phyloP scores from a whole-genome alignment of 306 rosid species.

The Corylus heterophylla region DNA sequence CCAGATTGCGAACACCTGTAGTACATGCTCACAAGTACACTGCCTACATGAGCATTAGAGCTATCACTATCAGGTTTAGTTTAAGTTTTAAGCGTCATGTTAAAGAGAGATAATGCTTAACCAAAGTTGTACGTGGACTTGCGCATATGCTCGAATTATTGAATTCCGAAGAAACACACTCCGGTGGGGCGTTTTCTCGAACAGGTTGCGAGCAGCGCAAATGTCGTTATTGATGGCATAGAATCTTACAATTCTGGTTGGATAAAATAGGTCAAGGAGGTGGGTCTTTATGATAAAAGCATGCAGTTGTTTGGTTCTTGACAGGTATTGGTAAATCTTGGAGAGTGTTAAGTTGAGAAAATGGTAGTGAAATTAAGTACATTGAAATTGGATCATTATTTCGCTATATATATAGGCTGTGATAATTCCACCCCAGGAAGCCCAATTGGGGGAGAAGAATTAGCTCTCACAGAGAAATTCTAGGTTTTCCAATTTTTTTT shows the following conservation, averaged over 20 bases:
- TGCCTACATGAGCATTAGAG: conserved; percentile 57
- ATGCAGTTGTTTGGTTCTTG: conserved; percentile 58
- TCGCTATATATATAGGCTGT: neutral
- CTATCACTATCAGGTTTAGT: conserved; percentile 50
- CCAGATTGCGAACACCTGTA: conserved; percentile 36
- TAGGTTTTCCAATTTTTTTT: too few species aligned
- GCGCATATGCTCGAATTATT: neutral
- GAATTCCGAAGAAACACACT: conserved; percentile 70
- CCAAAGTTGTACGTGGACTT: conserved; percentile 44
- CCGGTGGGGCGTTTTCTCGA: conserved; percentile 55
- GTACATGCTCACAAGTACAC: conserved; percentile 83
- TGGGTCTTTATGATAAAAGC: conserved; percentile 56
- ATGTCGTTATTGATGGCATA: conserved; percentile 51
- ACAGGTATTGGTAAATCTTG: conserved; percentile 44
- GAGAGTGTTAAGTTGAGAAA: conserved; percentile 51
- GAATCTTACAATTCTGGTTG: conserved; percentile 56
- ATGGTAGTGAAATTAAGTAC: conserved; percentile 29
- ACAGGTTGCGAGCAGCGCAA: conserved; percentile 53
- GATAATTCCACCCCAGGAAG: neutral
- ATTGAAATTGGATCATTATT: conserved; percentile 29
- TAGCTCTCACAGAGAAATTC: neutral
- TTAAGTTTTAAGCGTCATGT: conserved; percentile 47
- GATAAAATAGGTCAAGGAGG: conserved; percentile 73
- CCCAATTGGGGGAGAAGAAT: neutral
- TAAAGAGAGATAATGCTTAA: conserved; percentile 58